Evolutionary conservation across 169 alveolate species (phyloP).

Genomic region (Cryptosporidium viatorum): DNA sequence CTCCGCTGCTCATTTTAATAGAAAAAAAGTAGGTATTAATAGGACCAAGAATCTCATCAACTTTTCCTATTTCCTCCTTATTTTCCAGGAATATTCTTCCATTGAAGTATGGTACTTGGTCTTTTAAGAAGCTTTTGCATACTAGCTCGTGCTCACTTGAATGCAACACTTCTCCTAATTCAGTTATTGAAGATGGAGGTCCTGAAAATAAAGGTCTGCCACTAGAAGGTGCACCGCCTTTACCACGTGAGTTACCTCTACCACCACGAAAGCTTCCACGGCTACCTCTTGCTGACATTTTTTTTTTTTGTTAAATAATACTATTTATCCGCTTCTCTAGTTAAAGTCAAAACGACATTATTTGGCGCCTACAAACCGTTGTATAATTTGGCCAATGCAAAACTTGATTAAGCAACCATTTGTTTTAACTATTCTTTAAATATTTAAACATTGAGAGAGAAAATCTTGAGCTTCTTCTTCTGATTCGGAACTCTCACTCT

Average conservation of each 20-base stretch:
- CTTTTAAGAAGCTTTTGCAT: slow-evolving; percentile 86
- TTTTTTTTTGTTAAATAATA: not conserved
- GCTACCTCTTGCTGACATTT: slow-evolving; percentile 70
- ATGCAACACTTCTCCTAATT: slow-evolving; percentile 91
- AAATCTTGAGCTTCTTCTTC: slow-evolving; percentile 36
- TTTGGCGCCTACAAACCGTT: slow-evolving; percentile 29
- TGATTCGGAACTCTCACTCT: slow-evolving; percentile 64
- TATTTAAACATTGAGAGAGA: slow-evolving; percentile 31
- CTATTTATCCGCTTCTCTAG: slow-evolving; percentile 14
- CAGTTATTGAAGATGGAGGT: slow-evolving; percentile 83
- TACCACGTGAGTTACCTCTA: slow-evolving; percentile 51
- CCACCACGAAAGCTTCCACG: slow-evolving; percentile 63
- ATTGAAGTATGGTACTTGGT: slow-evolving; percentile 93
- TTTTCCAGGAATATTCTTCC: slow-evolving; percentile 94
- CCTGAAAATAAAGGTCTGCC: slow-evolving; percentile 80
- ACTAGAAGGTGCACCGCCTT: slow-evolving; percentile 50
- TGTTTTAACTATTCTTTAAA: not conserved
- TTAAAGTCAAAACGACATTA: slow-evolving; percentile 41
- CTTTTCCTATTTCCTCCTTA: slow-evolving; percentile 94
- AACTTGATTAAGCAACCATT: not conserved
- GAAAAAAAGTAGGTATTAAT: slow-evolving; percentile 86
- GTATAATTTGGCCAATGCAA: not conserved
- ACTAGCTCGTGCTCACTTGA: slow-evolving; percentile 92
- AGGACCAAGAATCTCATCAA: slow-evolving; percentile 95
- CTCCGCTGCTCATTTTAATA: slow-evolving; percentile 87